Base-by-base conservation (phyloP, 345 rosid genomes). In the Citrus medica region DNA sequence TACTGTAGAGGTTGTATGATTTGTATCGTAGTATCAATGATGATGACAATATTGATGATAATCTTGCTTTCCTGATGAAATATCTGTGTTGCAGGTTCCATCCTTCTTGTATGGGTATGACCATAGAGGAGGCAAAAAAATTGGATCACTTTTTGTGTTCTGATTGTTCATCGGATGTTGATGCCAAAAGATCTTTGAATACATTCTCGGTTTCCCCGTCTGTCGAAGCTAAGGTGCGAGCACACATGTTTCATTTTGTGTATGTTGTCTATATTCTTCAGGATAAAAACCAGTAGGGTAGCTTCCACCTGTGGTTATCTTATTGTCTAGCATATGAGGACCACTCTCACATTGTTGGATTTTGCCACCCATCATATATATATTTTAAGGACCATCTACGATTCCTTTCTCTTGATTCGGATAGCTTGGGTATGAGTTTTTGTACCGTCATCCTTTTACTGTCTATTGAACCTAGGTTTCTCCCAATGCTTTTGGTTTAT, bases 71-170 rank as follows among this genome's bases (percentile, higher is more conserved):
- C 38, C 30, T 83, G 74, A 88, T 70, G 28, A 19, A 32, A 19
- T 70, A 22, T 56, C 59, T 74, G 76, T 79, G 27, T 55, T 85
- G 58, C 83, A 93, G 97, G 97, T 93, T 87, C 78, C 97, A 93
- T 86, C 97, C 97, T 60, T 88, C 93, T 59, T 93, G 97, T 78
- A 89, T 90, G 85, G 97, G 88, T 63, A 91, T 89, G 95, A 90
- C 93, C 1, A 90, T 91, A 53, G 97, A 91, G 73, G 95, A 91
- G 89, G 97, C 97, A 28, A 93, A 90, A 79, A 88, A 79, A 70
- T 86, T 90, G 84, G 97, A 93, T 79, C 91, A 87, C 83, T 93
- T 93, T 83, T 80, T 89, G 27, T 93, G 97, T 71, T 86, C 90
- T 13, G 94, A 91, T 74, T 93, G 97, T 84, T 84, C 87, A 40